These are phyloP conservation scores for Rhynchosporium secalis DNA, from an alignment of 2,329 filamentous ascomycete genomes.

Conservation along the genomic window DNA sequence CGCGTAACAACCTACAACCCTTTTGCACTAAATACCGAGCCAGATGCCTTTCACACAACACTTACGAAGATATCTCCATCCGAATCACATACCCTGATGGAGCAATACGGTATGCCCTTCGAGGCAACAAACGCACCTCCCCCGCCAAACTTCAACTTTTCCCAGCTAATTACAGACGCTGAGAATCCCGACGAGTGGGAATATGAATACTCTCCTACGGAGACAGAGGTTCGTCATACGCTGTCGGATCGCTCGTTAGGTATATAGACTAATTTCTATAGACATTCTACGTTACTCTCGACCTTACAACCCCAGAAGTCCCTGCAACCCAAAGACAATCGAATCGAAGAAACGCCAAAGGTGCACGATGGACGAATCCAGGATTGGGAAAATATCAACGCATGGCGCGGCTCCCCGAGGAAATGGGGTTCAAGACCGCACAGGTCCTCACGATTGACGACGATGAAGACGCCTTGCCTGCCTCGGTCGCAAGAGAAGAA, in stretches of 20 bases:
- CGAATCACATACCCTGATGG: constrained; percentile 35
- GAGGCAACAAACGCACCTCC: constrained; percentile 18
- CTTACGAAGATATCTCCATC: constrained; percentile 29
- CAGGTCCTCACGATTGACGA: constrained; percentile 12
- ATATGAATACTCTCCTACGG: constrained; percentile 64
- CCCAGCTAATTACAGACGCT: constrained; percentile 15
- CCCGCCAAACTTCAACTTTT: constrained; percentile 25
- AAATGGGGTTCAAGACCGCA: constrained; percentile 14
- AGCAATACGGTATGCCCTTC: constrained; percentile 18
- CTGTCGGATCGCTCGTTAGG: background rate
- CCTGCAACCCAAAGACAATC: constrained; percentile 25
- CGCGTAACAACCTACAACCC: background rate
- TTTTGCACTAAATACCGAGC: background rate
- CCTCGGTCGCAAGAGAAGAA: constrained; percentile 22
- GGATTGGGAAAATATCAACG: constrained; percentile 26
- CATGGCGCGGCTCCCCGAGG: constrained; percentile 12
- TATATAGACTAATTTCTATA: constrained; percentile 37
- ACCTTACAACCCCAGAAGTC: constrained; percentile 51
- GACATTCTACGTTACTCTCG: constrained; percentile 65
- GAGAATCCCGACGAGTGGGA: constrained; percentile 63
- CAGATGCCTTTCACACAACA: constrained; percentile 29
- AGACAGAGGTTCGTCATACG: constrained; percentile 53
- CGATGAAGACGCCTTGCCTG: constrained; percentile 13
- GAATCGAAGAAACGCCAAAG: constrained; percentile 14
- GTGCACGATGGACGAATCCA: constrained; percentile 31